Conservation (phyloP, 192 early-diverging fungal genomes). For the Coemansia sp. region DNA sequence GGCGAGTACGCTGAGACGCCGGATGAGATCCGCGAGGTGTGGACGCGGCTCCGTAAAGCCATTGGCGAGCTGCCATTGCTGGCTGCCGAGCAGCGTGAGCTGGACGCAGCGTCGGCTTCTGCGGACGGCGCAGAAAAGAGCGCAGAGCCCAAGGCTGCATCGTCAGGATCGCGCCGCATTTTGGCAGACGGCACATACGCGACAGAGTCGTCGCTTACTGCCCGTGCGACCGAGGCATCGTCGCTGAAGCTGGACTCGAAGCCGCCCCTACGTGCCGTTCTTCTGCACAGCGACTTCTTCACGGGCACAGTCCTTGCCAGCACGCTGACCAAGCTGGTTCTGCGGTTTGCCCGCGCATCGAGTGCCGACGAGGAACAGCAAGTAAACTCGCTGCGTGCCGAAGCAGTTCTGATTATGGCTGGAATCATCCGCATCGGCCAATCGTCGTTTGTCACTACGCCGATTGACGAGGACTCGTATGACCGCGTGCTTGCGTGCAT, state of each 20-base stretch:
- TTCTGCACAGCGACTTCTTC: constrained; percentile 93
- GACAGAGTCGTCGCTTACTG: constrained; percentile 86
- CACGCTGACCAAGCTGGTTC: constrained; percentile 85
- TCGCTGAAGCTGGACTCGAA: constrained; percentile 56
- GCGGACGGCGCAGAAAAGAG: constrained; percentile 22
- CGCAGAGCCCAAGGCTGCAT: constrained; percentile 39
- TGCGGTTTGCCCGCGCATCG: constrained; percentile 61
- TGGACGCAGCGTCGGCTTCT: constrained; percentile 68
- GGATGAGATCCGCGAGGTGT: constrained; percentile 78
- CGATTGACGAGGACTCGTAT: constrained; percentile 96
- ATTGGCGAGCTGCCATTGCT: constrained; percentile 94
- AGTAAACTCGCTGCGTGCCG: constrained; percentile 85
- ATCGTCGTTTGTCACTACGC: constrained; percentile 77
- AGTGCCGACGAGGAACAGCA: constrained; percentile 20
- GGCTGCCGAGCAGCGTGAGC: constrained; percentile 83
- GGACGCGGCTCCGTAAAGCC: constrained; percentile 77
- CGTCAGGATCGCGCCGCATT: constrained; percentile 63
- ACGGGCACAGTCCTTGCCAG: constrained; percentile 86
- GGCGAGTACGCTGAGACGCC: constrained; percentile 89
- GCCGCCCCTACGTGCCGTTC: constrained; percentile 60
- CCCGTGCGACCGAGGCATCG: constrained; percentile 31
- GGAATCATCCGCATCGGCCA: constrained; percentile 91
- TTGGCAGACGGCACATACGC: constrained; percentile 98
- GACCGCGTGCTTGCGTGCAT: constrained; percentile 90
- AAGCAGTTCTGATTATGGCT: constrained; percentile 98